Conservation (phyloP, 31 red algal genomes). For the Odonthalia washingtoniensis region DNA sequence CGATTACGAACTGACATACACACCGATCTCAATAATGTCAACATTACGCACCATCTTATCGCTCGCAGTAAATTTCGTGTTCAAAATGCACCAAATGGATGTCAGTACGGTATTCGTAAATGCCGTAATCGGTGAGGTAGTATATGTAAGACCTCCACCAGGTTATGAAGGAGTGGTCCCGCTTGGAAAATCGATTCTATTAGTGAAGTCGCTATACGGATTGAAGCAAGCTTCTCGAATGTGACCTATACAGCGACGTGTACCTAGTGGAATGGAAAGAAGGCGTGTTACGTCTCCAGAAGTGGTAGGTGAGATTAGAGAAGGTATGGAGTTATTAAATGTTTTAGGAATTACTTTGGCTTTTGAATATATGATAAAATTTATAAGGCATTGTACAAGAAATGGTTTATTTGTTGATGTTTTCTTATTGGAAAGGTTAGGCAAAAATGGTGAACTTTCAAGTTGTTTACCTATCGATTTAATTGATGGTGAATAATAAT, state of each 20-base stretch:
- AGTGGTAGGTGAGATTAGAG: neutral
- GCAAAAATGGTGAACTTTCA: neutral
- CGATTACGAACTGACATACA: too few relatives aligned
- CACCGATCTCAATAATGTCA: too few relatives aligned
- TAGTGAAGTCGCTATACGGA: too few relatives aligned
- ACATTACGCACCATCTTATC: too few relatives aligned
- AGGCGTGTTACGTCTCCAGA: neutral
- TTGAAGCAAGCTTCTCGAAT: too few relatives aligned
- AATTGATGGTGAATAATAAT: neutral
- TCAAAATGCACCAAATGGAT: too few relatives aligned
- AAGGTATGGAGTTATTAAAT: neutral
- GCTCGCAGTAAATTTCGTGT: too few relatives aligned
- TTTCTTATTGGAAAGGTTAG: neutral
- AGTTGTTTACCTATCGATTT: neutral
- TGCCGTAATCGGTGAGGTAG: too few relatives aligned
- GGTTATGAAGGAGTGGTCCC: too few relatives aligned
- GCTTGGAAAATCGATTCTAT: too few relatives aligned
- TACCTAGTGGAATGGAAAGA: neutral
- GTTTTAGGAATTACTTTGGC: neutral
- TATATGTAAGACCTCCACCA: too few relatives aligned
- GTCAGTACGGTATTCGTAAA: too few relatives aligned
- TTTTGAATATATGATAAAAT: neutral
- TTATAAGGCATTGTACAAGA: neutral
- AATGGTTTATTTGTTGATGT: neutral
- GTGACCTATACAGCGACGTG: neutral